Evolutionary conservation across 2,329 filamentous ascomycete genomes (phyloP).

Genomic region (Penicillium sp.): DNA sequence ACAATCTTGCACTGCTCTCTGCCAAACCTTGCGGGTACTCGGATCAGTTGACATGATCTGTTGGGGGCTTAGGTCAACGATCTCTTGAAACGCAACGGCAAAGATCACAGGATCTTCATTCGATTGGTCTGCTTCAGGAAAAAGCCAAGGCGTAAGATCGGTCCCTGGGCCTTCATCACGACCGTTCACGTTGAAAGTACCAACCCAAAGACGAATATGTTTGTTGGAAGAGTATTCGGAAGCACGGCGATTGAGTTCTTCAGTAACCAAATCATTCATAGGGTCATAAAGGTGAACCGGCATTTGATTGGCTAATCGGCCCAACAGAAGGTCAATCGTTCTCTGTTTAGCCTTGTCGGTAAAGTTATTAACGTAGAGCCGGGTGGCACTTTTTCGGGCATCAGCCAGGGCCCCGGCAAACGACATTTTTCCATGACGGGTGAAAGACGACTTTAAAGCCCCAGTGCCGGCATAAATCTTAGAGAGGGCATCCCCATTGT

Average conservation of each 20-base stretch:
- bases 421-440: slow-evolving; percentile 92
- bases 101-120: slow-evolving; percentile 75
- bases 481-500: slow-evolving; percentile 91
- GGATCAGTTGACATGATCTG: slow-evolving; percentile 99
- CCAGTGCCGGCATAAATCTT: slow-evolving; percentile 97
- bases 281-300: slow-evolving; percentile 89
- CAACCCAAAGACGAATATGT: slow-evolving; percentile 76
- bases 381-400: slow-evolving; percentile 87
- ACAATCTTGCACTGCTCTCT: slow-evolving; percentile 72
- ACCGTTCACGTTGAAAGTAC: slow-evolving; percentile 94
- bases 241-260: slow-evolving; percentile 66
- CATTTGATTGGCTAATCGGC: slow-evolving; percentile 76
- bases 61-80: slow-evolving; percentile 94
- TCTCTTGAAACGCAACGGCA: slow-evolving; percentile 93
- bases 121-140: slow-evolving; percentile 56
- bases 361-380: slow-evolving; percentile 97
- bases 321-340: slow-evolving; percentile 90
- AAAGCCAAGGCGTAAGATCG: slow-evolving; percentile 84
- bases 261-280: slow-evolving; percentile 83
- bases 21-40: slow-evolving; percentile 79
- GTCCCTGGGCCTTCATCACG: slow-evolving; percentile 73
- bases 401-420: slow-evolving; percentile 92
- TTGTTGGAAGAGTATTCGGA: slow-evolving; percentile 74
- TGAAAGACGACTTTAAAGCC: slow-evolving; percentile 93
- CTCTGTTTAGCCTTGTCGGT: slow-evolving; percentile 89